These are phyloP conservation scores for Raphanus hybrid DNA, from an alignment of 441 rosid species.

Conservation along the genomic window DNA sequence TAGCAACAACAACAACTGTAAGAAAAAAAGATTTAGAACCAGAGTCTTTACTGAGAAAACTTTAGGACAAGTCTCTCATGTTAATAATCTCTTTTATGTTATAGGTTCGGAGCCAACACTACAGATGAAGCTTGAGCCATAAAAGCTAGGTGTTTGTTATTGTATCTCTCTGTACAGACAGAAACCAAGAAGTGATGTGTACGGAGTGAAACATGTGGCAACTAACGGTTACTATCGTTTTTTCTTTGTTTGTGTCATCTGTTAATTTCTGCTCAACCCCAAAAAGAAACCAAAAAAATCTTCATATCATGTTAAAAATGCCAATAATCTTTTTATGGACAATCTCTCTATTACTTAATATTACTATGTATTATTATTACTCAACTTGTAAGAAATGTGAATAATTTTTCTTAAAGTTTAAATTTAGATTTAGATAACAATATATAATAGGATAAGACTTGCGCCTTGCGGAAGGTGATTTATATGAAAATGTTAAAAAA, in stretches of 20 bases:
- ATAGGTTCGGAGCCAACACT: constrained; percentile 46
- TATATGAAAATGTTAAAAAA: too few species aligned
- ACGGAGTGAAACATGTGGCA: constrained; percentile 38
- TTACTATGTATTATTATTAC: constrained; percentile 12
- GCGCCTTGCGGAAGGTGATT: too few species aligned
- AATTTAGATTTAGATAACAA: background rate
- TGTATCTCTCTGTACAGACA: constrained; percentile 39
- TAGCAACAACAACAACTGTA: constrained; percentile 52
- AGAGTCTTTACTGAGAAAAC: background rate
- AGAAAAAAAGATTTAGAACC: constrained; percentile 25
- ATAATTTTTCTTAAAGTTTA: background rate
- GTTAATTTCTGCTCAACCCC: constrained; percentile 30
- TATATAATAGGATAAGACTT: background rate
- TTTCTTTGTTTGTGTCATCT: constrained; percentile 36
- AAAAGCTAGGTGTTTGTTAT: constrained; percentile 10
- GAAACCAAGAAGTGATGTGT: constrained; percentile 41
- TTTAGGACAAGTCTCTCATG: background rate
- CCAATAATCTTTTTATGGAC: constrained; percentile 17
- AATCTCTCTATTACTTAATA: constrained; percentile 27
- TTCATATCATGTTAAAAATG: constrained; percentile 30
- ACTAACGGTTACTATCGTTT: constrained; percentile 31
- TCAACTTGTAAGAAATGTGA: constrained; percentile 5
- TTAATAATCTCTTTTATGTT: constrained; percentile 14
- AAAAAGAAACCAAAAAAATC: background rate
- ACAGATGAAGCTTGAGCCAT: constrained; percentile 47